Conservation (phyloP, 306 rosid genomes). For the Dicorynia guianensis region DNA sequence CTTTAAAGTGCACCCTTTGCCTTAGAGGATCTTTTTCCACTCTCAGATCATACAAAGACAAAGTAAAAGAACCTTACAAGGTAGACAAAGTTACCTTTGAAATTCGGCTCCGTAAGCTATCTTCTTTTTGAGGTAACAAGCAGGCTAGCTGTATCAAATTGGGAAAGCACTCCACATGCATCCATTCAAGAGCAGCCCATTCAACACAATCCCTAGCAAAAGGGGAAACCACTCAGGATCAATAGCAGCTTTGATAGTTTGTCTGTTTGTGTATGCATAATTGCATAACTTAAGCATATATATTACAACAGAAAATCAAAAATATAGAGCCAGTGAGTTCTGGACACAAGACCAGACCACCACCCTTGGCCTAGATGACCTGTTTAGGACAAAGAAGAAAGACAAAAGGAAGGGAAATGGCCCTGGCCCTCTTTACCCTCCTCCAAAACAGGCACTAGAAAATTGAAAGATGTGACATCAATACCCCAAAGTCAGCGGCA, state of each 20-base stretch:
- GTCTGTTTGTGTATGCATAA: constrained; percentile 1
- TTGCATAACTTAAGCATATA: constrained; percentile 6
- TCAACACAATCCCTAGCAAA: constrained; percentile 74
- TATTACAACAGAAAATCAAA: constrained; percentile 30
- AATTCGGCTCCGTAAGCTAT: constrained; percentile 75
- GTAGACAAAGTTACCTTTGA: constrained; percentile 67
- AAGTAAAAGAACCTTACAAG: constrained; percentile 17
- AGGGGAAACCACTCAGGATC: constrained; percentile 44
- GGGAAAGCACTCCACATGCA: constrained; percentile 90
- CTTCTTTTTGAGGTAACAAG: constrained; percentile 92
- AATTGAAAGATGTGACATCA: constrained; percentile 26
- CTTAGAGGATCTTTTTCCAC: too few species aligned
- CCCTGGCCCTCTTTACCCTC: constrained; percentile 4
- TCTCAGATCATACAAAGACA: constrained; percentile 15
- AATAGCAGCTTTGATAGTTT: constrained; percentile 35
- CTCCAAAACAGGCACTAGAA: not conserved
- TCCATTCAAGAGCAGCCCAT: constrained; percentile 95
- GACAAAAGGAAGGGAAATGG: too few species aligned
- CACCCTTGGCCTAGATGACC: not conserved
- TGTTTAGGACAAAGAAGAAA: too few species aligned
- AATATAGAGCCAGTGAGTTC: constrained; percentile 6
- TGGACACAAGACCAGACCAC: constrained; percentile 29
- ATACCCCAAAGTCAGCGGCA: constrained; percentile 28
- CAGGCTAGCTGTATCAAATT: constrained; percentile 82
- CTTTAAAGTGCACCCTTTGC: too few species aligned